Evolutionary conservation across 768 basidiomycete species (phyloP), one percentile per base, ranked within the genome.

Genomic region (Russula ochroleuca): DNA sequence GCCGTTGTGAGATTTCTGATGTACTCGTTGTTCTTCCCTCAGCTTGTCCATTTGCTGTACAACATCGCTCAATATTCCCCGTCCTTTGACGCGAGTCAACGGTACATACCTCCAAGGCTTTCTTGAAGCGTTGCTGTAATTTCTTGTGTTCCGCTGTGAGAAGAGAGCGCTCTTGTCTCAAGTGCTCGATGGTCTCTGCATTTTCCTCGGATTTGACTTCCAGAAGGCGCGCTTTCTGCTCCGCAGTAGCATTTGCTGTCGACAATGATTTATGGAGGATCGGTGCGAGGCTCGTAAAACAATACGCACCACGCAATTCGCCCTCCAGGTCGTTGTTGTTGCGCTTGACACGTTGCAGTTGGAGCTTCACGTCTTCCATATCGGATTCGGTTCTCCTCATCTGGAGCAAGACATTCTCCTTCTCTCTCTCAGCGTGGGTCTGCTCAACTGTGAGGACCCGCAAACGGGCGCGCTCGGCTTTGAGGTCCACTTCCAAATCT

Each of bases 131-230:
- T 23, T 79, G 80, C 70, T 93, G 89, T 35, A 94, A 79, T 51
- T 83, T 79, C 71, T 88, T 88, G 70, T 92, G 84, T 68, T 93
- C 89, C 17, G 76, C 73, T 10, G 79, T 80, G 28, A 94, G 82
- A 53, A 86, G 72, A 33, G 86, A 81, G 4, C 90, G 87, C 70
- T 94, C 92, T 64, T 87, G 82, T 23, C 92, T 83, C 37, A 94
- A 77, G 35, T 87, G 83, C 31, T 90, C 84, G 53, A 93, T 88
- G 3, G 83, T 82, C 63, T 84, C 82, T 0, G 78, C 74, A 62
- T 92, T 94, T 73, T 89, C 87, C 13, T 80, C 74, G 13, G 90
- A 85, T 61, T 83, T 86, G 50, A 74, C 76, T 72, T 90, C 86
- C 14, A 92, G 79, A 19, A 84, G 75, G 15, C 87, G 83, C 19